phyloP scores from a whole-genome alignment of 1,139 yeast genomes.

The Saccharomyces hybrid region DNA sequence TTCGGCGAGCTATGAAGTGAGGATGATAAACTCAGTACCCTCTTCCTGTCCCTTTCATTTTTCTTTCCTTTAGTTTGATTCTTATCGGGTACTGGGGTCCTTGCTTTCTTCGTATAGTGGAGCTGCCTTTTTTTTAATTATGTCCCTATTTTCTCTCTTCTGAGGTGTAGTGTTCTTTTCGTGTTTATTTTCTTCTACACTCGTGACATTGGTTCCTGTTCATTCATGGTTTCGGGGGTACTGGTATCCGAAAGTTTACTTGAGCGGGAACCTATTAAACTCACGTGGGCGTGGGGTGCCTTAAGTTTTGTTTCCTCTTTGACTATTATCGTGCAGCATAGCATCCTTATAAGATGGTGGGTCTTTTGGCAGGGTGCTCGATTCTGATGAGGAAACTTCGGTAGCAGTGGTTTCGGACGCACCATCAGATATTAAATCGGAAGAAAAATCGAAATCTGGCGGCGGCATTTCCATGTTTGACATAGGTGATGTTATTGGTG shows the following conservation, averaged over 20 bases:
- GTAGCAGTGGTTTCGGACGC: conserved; percentile 4
- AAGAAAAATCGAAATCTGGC: conserved; percentile 22
- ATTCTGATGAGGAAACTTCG: background rate
- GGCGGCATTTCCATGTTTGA: conserved; percentile 14
- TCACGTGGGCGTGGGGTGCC: conserved; percentile 8
- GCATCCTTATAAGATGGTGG: conserved; percentile 36
- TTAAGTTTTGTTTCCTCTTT: conserved; percentile 6
- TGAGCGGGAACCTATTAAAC: background rate
- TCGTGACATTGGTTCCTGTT: background rate
- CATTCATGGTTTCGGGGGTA: background rate
- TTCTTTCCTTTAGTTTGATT: background rate
- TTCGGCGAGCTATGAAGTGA: conserved; percentile 8
- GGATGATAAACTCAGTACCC: background rate
- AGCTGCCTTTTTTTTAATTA: background rate
- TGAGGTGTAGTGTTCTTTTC: background rate
- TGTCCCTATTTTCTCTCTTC: background rate
- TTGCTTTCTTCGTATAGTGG: background rate
- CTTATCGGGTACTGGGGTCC: background rate
- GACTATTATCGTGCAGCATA: conserved; percentile 8
- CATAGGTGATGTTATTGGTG: conserved; percentile 37
- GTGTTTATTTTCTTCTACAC: background rate
- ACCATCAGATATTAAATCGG: conserved; percentile 22
- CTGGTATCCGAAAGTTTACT: background rate
- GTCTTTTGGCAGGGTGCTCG: conserved; percentile 30
- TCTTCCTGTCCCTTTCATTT: background rate